phyloP scores from a whole-genome alignment of 106 monocot genomes.

The Acorus calamus region DNA sequence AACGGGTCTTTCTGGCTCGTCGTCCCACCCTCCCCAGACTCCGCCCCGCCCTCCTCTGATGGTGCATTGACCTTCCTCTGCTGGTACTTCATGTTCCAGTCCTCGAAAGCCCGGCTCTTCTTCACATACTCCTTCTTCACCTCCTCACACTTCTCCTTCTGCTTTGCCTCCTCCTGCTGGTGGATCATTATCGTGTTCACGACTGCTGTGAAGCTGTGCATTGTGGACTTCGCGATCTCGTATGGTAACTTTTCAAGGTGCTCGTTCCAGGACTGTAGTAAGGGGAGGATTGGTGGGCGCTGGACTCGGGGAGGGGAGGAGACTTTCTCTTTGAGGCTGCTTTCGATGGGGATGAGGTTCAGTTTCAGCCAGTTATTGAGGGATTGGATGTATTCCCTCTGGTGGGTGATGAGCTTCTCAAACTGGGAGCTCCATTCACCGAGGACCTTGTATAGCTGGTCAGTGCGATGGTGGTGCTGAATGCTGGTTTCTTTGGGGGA shows the following conservation, averaged over 20 bases:
- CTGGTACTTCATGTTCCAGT: slow-evolving; percentile 43
- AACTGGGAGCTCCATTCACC: slow-evolving; percentile 53
- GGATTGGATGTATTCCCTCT: slow-evolving; percentile 59
- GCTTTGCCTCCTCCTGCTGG: slow-evolving; percentile 67
- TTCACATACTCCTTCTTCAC: slow-evolving; percentile 25
- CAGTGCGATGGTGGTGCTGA: slow-evolving; percentile 33
- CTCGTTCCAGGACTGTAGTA: slow-evolving; percentile 69
- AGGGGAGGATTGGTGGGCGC: slow-evolving; percentile 38
- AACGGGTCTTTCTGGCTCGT: slow-evolving; percentile 34
- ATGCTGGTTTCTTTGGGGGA: slow-evolving; percentile 53
- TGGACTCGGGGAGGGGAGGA: slow-evolving; percentile 31
- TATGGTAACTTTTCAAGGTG: slow-evolving; percentile 55
- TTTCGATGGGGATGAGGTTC: slow-evolving; percentile 71
- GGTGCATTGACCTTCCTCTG: slow-evolving; percentile 7
- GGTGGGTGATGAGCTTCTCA: slow-evolving; percentile 46
- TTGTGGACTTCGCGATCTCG: slow-evolving; percentile 30
- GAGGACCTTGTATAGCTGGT: slow-evolving; percentile 37
- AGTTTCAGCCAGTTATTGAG: slow-evolving; percentile 66
- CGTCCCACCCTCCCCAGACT: slow-evolving; percentile 17
- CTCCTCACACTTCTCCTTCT: slow-evolving; percentile 50
- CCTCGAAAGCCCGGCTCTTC: slow-evolving; percentile 44
- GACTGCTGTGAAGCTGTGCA: slow-evolving; percentile 53
- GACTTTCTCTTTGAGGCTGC: slow-evolving; percentile 61
- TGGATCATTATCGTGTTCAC: slow-evolving; percentile 32
- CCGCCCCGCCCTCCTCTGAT: slow-evolving; percentile 4